Evolutionary conservation across 257 asterid genomes (phyloP), one percentile per base, ranked within the genome.

Genomic region (Ligustrum vulgare): DNA sequence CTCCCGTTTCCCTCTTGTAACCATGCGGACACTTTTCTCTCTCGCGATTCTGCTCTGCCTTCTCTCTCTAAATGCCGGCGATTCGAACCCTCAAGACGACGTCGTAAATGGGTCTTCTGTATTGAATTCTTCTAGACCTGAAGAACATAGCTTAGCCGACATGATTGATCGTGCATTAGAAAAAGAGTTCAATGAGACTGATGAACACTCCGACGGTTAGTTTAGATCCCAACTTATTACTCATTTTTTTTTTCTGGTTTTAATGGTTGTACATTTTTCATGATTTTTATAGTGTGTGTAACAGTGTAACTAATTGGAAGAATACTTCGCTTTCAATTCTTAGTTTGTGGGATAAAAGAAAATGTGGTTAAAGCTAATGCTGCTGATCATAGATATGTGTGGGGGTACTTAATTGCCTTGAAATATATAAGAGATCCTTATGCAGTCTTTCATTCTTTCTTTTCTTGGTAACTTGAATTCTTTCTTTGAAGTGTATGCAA

Each of bases 111-210:
- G 64, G 31, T 67, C 83, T 67, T 81, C 47, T 67, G 73, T 69
- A 18, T 78, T 75, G 12, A 87, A 77, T 75, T 75, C 84, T 63
- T 64, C 89, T 62, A 76, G 67, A 58, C 73, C 82, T 16, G 86
- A 86, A 81, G 93, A 83, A 11, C 77, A 76, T 39, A 86, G 90
- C 75, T 69, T 90, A 16, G 96, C 92, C 6, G 90, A 87, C 54
- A 85, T 87, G 70, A 73, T 92, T 63, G 91, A 88, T 75, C 81
- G 89, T 72, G 97, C 96, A 60, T 79, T 90, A 82, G 91, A 87
- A 67, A 92, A 88, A 67, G 96, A 92, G 89, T 92, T 92, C 81
- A 89, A 87, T 72, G 94, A 89, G 74, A 90, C 90, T 43, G 89
- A 90, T 51, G 96, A 92, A 67, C 85, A 84, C 69, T 62, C 92